These are phyloP conservation scores for Funneliformis geosporum DNA, from an alignment of 192 early-diverging fungal species.

Conservation along the genomic window DNA sequence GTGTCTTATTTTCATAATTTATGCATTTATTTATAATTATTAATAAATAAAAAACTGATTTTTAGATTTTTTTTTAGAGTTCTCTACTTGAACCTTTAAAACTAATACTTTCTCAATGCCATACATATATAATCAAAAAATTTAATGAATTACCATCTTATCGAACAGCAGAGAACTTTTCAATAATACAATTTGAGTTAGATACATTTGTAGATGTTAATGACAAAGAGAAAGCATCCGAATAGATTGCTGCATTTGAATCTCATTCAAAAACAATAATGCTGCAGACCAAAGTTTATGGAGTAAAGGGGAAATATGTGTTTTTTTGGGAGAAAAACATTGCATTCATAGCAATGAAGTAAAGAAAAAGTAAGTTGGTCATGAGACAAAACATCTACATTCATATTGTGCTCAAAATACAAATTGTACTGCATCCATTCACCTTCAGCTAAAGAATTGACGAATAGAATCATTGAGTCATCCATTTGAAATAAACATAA, in stretches of 20 bases:
- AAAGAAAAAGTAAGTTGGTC: background rate
- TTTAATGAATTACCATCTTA: background rate
- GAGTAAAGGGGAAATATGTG: background rate
- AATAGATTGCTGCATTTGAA: background rate
- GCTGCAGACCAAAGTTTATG: background rate
- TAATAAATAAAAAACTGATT: no score
- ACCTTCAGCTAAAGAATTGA: background rate
- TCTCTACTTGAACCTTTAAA: no score
- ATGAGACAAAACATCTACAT: background rate
- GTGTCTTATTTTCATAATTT: no score
- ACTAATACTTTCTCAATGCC: background rate
- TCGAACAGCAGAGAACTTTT: slow-evolving; percentile 6
- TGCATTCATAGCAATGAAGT: slow-evolving; percentile 16
- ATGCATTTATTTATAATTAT: no score
- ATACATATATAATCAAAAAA: background rate
- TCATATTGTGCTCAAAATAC: background rate
- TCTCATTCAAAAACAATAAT: background rate
- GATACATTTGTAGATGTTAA: background rate
- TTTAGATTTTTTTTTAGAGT: no score
- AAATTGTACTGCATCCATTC: no score
- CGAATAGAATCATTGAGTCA: background rate
- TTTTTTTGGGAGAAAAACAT: background rate
- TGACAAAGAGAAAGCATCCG: background rate
- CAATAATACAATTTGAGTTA: background rate
- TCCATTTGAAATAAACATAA: slow-evolving; percentile 6